Base-by-base conservation (phyloP, 345 rosid species). In the Kernera saxatilis region DNA sequence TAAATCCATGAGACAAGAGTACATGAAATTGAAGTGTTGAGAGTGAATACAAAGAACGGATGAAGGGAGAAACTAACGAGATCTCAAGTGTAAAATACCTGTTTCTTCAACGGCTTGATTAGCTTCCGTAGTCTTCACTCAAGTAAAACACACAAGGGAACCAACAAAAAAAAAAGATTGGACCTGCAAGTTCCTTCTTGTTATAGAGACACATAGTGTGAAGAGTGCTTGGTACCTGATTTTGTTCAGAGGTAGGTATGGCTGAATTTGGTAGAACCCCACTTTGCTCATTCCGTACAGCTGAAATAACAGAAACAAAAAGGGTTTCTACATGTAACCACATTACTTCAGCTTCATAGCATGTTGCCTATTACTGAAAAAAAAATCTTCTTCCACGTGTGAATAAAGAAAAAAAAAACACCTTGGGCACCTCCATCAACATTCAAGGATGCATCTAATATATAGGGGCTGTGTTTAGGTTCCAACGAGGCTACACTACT, bases 401-500 rank as follows among this genome's bases (percentile, higher is more conserved):
- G 49, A 72, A 58, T 26, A 21, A 30, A 41, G 27, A 67, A 23
- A 37, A 19, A 33, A 73, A 36, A 7, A 36, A 43, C 3, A 79
- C 83, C 82, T 77, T 75, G 52, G 32, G 61, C 41, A 63, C 67
- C 67, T 29, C 76, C 73, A 63, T 60, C 74, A 75, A 79, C 64
- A 48, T 71, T 76, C 22, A 48, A 64, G 32, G 85, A 79, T 30
- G 80, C 78, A 66, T 76, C 48, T 52, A 72, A 64, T 26, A 69
- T 64, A 64, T 53, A 70, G 59, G 65, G 49, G 41, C 59, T 62
- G 8, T 51, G 72, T 62, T 79, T 88, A 73, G 71, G 64, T 23
- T 69, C 85, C 29, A 82, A 69, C 58, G 82, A 69, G 65, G 78
- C 71, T 26, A 71, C 73, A 70, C 94, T 76, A 82, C 82, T 77